Evolutionary conservation across 495 filamentous ascomycete genomes (phyloP), one percentile per base, ranked within the genome.

Genomic region (Lophium mytilinum): DNA sequence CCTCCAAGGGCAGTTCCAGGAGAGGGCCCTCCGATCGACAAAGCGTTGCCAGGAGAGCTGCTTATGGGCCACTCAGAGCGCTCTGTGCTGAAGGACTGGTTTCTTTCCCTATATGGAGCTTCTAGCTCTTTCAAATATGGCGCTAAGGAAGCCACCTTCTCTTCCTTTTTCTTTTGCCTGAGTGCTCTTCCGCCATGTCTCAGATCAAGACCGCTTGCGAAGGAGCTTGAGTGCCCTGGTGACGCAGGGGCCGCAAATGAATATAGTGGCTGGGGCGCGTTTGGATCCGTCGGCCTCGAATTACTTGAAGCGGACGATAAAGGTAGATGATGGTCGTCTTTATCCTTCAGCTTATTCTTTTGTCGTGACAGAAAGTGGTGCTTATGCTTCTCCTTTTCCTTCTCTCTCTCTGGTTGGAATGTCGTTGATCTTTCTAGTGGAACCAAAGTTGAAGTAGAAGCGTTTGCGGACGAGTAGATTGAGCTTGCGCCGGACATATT

Each of bases 271-370:
- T 84, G 85, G 1, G 90, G 89, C 4, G 89, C 89, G 62, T 79
- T 86, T 0, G 90, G 89, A 66, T 95, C 89, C 1, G 85, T 83
- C 0, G 91, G 88, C 65, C 81, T 83, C 5, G 90, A 96, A 68
- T 95, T 97, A 66, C 88, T 93, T 30, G 83, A 84, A 17, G 90
- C 90, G 3, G 93, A 97, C 0, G 90, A 95, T 1, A 97, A 78
- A 2, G 83, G 80, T 1, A 90, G 79, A 37, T 92, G 83, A 52
- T 91, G 86, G 51, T 94, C 89, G 50, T 84, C 80, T 56, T 82
- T 84, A 52, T 86, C 86, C 64, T 86, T 91, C 18, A 91, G 72
- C 69, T 94, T 96, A 68, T 96, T 80, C 70, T 96, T 96, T 72
- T 94, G 89, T 45, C 93, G 79, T 3, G 89, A 90, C 50, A 97